Base-by-base conservation (phyloP, 2,329 filamentous ascomycete genomes). In the Ophiostoma sp. region DNA sequence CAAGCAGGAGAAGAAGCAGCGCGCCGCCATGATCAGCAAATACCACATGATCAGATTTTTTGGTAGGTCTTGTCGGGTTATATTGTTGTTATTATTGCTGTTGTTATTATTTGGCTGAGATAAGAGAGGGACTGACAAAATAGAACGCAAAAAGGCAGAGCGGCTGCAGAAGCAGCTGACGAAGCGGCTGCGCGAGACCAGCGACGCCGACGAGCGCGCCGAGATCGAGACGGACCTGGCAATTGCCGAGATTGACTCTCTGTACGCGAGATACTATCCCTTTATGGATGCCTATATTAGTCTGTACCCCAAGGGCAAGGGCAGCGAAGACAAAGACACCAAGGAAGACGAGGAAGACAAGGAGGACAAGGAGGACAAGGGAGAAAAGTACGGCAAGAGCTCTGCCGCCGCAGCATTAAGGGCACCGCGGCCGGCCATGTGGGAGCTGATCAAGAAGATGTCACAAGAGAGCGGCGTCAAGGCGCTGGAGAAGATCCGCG, bases 21-120 rank as follows among this genome's bases (percentile, higher is more conserved):
- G 87, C 74, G 84, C 84, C 75, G 84, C 87, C 71, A 92, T 94
- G 86, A 93, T 94, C 73, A 83, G 83, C 68, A 90, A 89, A 78
- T 95, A 93, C 75, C 91, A 94, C 78, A 94, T 92, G 86, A 87
- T 94, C 68, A 84, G 92, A 36, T 95, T 95, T 77, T 94, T 94
- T 79, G 92, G 62, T 65, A 23, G 5, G 33, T 36, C 13, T 3
- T 0, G 36, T 5, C 8, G 20, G 20, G 3, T 20, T n/a, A 33
- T n/a, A 31, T 31, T 31, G 27, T 31, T 31, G 27, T 13, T 13
- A 35, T 33, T n/a, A n/a, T 31, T 31, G 27, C 3, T 31, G 27
- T 31, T 31, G 27, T 31, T 31, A 31, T 31, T 31, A 31, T 31
- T 31, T 31, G 20, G n/a, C 1, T 20, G 6, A 8, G 20, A 39